Base-by-base conservation (phyloP, 257 asterid genomes). In the Forsythia suspensa region DNA sequence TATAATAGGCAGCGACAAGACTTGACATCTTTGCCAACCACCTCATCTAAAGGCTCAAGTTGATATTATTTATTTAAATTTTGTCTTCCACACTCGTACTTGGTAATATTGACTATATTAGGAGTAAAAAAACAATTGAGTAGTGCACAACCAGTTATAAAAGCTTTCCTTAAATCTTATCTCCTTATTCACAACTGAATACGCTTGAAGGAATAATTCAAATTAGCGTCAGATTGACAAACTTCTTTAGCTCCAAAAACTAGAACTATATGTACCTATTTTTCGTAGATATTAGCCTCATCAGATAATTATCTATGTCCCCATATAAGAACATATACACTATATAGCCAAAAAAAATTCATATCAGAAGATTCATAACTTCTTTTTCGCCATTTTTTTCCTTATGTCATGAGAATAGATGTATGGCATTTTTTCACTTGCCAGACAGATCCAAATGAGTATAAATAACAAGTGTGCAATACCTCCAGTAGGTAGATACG, bases 401-500 rank as follows among this genome's bases (percentile, higher is more conserved):
- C 20, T 13, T 13, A 8, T 44, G 51, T 44, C 12, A 13, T 48
- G 1, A 48, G n/a, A 48, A 48, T 48, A 48, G 15, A 13, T 48
- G 21, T 55, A 55, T 4, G 3, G 70, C 16, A 42, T 16, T 34
- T 42, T 57, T 70, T 71, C 48, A n/a, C 24, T 68, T 41, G 4
- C 38, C 36, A 59, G n/a, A 10, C 5, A 78, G 15, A 75, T 43
- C 8, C 57, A 78, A 29, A 68, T 13, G n/a, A 15, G 59, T 48
- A 13, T 48, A 3, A 4, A 13, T 11, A 24, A 42, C 51, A 69
- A n/a, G 6, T 18, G 18, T 39, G 43, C 3, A 43, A 80, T 88
- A 90, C 97, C 97, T 91, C 97, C 65, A 92, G 38, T 6, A 85
- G 44, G 75, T 87, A 88, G 83, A 90, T 92, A 18, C 97, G 67